A percentile compares a stretch with the other conserved stretches of the same genome.
These are phyloP conservation scores for Davidsoniella neocaledoniae DNA, from an alignment of 2,329 filamentous ascomycete genomes.

Conservation along the genomic window DNA sequence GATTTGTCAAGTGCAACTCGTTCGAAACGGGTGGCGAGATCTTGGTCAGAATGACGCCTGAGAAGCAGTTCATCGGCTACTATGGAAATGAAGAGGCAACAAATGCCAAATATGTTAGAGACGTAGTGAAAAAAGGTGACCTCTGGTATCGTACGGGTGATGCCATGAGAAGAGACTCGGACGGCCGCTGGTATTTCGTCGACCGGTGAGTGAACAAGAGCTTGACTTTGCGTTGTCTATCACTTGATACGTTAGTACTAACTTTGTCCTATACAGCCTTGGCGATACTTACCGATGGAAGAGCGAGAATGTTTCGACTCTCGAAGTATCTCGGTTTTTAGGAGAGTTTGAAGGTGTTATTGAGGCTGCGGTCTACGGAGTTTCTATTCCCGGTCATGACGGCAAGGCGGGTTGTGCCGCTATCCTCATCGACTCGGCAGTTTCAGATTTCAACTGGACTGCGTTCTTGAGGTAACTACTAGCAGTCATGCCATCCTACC, in stretches of 20 bases:
- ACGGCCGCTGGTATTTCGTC: slow-evolving; percentile 54
- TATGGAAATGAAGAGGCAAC: slow-evolving; percentile 52
- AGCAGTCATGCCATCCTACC: no score
- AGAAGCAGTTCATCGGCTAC: slow-evolving; percentile 50
- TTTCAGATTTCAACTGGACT: slow-evolving; percentile 39
- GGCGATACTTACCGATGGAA: slow-evolving; percentile 67
- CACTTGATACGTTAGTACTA: not conserved
- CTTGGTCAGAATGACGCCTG: slow-evolving; percentile 41
- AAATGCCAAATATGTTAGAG: slow-evolving; percentile 43
- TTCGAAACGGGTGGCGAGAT: slow-evolving; percentile 63
- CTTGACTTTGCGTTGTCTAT: not conserved
- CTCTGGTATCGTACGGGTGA: slow-evolving; percentile 54
- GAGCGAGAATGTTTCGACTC: slow-evolving; percentile 48
- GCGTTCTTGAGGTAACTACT: slow-evolving; percentile 33
- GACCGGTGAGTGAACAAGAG: slow-evolving; percentile 24
- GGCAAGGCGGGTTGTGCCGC: slow-evolving; percentile 50
- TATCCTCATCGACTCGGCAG: slow-evolving; percentile 35
- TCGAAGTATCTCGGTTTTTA: slow-evolving; percentile 49
- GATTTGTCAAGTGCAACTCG: slow-evolving; percentile 44
- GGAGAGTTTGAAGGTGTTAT: slow-evolving; percentile 39
- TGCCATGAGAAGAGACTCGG: slow-evolving; percentile 39
- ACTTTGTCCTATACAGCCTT: slow-evolving; percentile 23
- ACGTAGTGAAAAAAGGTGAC: slow-evolving; percentile 52
- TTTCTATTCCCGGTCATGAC: slow-evolving; percentile 47
- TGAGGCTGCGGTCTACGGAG: slow-evolving; percentile 57